These are phyloP conservation scores for Karstenula rhodostoma DNA, from an alignment of 2,329 filamentous ascomycete species.

Conservation along the genomic window DNA sequence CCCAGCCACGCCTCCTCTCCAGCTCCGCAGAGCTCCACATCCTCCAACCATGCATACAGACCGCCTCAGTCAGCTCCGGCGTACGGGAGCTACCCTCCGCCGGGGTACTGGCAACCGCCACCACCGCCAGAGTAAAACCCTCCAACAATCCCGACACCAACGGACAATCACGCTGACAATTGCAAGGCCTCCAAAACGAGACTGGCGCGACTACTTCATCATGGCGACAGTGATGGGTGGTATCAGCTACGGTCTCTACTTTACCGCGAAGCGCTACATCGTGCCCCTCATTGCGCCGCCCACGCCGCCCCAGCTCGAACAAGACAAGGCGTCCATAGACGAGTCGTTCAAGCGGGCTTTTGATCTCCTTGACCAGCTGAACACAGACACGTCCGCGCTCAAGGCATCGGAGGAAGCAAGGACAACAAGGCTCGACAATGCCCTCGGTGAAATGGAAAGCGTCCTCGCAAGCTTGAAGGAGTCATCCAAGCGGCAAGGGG, in stretches of 20 bases:
- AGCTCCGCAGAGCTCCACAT: constrained; percentile 54
- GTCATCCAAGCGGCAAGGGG: constrained; percentile 80
- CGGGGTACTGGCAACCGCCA: constrained; percentile 61
- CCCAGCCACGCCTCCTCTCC: constrained; percentile 56
- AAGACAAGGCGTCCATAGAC: constrained; percentile 92
- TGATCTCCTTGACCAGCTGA: constrained; percentile 86
- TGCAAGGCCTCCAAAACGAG: constrained; percentile 71
- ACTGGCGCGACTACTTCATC: constrained; percentile 99
- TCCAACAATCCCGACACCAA: no score
- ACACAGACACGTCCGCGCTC: constrained; percentile 85
- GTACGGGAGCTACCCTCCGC: constrained; percentile 61
- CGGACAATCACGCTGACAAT: constrained; percentile 27
- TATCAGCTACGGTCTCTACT: constrained; percentile 87
- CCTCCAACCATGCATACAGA: constrained; percentile 53
- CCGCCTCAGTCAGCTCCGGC: constrained; percentile 55
- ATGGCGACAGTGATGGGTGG: constrained; percentile 96
- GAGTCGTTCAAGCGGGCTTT: constrained; percentile 95
- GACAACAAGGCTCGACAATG: constrained; percentile 81
- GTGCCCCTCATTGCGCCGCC: constrained; percentile 90
- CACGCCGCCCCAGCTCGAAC: constrained; percentile 89
- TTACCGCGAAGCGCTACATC: constrained; percentile 88
- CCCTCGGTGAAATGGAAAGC: constrained; percentile 82
- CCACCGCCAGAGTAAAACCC: constrained; percentile 61
- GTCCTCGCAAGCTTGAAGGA: constrained; percentile 84
- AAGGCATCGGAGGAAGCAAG: constrained; percentile 87